phyloP scores from a whole-genome alignment of 2,329 filamentous ascomycete genomes.

The Paecilomyces fulvus region DNA sequence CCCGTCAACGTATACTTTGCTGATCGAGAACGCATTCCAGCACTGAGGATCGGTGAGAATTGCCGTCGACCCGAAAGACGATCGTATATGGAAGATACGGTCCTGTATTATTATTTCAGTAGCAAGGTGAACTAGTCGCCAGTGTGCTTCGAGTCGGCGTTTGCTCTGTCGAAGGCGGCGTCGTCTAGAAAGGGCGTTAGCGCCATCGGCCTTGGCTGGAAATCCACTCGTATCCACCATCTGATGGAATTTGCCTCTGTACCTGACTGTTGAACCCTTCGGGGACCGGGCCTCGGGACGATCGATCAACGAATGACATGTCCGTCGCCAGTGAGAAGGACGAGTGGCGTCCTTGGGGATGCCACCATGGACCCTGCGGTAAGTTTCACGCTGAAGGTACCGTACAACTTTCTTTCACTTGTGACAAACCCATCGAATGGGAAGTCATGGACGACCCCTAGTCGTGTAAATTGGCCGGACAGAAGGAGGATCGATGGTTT shows the following conservation, averaged over 20 bases:
- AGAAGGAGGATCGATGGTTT: background rate
- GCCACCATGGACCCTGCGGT: background rate
- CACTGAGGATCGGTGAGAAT: background rate
- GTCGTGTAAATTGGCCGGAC: background rate
- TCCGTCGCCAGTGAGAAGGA: background rate
- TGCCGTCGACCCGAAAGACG: background rate
- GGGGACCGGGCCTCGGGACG: background rate
- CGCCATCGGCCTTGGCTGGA: background rate
- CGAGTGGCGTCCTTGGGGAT: background rate
- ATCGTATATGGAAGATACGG: background rate
- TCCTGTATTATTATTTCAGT: background rate
- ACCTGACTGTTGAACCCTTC: background rate
- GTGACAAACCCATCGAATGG: background rate
- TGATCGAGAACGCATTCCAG: background rate
- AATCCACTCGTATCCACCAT: background rate
- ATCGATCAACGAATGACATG: background rate
- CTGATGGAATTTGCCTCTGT: background rate
- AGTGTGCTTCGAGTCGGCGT: background rate
- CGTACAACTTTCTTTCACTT: background rate
- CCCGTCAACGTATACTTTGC: background rate
- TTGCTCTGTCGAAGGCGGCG: background rate
- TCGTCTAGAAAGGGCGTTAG: background rate
- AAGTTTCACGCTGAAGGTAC: background rate
- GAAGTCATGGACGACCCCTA: background rate
- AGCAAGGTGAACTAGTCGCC: background rate